Evolutionary conservation across 139 green algal species (phyloP), one percentile per base, ranked within the genome.

Genomic region (Asterochloris sp.): DNA sequence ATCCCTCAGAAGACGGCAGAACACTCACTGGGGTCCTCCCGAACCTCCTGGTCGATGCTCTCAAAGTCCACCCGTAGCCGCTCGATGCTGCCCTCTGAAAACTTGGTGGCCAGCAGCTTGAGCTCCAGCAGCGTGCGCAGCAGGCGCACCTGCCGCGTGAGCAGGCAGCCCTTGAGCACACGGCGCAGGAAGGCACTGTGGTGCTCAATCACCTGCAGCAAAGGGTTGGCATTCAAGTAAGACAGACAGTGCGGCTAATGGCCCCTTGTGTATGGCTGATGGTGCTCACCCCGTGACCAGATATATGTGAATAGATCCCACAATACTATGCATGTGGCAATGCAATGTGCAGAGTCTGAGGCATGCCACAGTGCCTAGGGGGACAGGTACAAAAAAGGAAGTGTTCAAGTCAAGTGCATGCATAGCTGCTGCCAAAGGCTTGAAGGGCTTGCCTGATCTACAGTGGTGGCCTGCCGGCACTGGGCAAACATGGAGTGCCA

Each of bases 131-230:
- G 85, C 13, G 78, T 23, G 1, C 79, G 76, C 28, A 91, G 80
- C 74, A 91, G 61, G 2, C 54, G 62, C 28, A 87, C 78, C 84
- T 91, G 91, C 80, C 88, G 86, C 6, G 85, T 87, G 28, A 94
- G 88, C 84, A 94, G 84, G 61, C 85, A 85, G 62, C 91, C 91
- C 69, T 92, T 89, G 63, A 92, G 67, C n/a, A 92, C 85, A 12
- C 81, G 84, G 0, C 83, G 76, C 81, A 96, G 83, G 85, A 96
- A 96, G 0, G 81, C 85, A 13, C 85, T 83, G 85, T 97, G 93
- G 54, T 85, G 73, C 28, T 89, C 88, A 16, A 96, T 87, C 61
- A 95, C 90, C 86, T 92, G 88, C 24, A 54, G 24, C 24, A 61
- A 69, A 54, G 38, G 38, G 38, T 54, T 54, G 38, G 38, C 38